Percentiles rank a stretch among this genome's conserved stretches.
Evolutionary conservation across 768 basidiomycete species (phyloP).

Genomic region (Rhizopogon rudus): DNA sequence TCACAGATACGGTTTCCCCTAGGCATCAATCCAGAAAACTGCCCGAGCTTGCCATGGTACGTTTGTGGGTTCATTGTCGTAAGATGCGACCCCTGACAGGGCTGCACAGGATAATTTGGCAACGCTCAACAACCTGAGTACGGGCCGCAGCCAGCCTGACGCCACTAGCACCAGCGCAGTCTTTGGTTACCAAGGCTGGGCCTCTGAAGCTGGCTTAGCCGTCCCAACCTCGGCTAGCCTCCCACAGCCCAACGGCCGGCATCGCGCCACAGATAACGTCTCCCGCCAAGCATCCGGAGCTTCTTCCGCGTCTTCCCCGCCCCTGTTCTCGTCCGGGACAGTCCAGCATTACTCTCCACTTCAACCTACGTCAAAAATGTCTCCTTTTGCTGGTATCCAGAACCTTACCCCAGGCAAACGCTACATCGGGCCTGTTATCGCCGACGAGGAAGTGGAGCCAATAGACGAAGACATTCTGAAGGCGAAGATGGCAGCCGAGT

Average conservation of each 20-base stretch:
- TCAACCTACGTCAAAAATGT: constrained; percentile 16
- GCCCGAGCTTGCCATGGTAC: constrained; percentile 27
- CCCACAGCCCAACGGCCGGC: constrained; percentile 11
- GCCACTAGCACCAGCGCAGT: constrained; percentile 3
- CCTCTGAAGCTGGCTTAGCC: constrained; percentile 24
- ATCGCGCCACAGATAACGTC: constrained; percentile 23
- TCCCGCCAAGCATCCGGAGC: constrained; percentile 24
- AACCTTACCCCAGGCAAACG: constrained; percentile 22
- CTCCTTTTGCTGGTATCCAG: constrained; percentile 18
- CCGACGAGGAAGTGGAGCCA: constrained; percentile 24
- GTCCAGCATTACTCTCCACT: constrained; percentile 26
- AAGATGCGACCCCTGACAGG: not conserved
- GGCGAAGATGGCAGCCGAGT: constrained; percentile 29
- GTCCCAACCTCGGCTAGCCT: constrained; percentile 1
- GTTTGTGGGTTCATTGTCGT: not conserved
- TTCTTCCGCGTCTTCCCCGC: constrained; percentile 17
- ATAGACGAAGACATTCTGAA: constrained; percentile 22
- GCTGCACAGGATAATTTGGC: constrained; percentile 21
- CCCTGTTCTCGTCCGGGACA: constrained; percentile 9
- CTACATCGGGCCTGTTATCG: constrained; percentile 26
- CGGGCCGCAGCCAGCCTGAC: constrained; percentile 17
- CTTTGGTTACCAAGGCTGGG: constrained; percentile 26
- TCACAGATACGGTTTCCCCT: constrained; percentile 14
- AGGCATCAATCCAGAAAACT: constrained; percentile 21
- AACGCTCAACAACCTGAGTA: constrained; percentile 21